These are phyloP conservation scores for Trypanosoma cruzi DNA, from an alignment of 208 protist genomes.

Conservation along the genomic window DNA sequence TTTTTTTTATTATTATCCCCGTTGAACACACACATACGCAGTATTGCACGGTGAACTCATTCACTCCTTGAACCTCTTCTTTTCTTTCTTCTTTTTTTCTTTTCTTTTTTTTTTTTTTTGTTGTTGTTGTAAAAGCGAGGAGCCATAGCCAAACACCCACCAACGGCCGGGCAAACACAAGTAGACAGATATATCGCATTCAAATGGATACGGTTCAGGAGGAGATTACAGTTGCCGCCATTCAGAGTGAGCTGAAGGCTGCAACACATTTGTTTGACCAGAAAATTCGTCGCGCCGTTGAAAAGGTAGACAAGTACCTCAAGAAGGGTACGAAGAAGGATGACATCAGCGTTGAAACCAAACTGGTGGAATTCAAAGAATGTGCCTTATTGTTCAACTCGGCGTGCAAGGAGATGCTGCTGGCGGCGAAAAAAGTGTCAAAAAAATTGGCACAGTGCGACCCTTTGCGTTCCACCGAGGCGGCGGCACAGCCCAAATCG, in stretches of 20 bases:
- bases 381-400: conserved; percentile 16
- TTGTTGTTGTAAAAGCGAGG: too few relatives aligned
- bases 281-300: conserved; percentile 2
- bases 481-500: not conserved
- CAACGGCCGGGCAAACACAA: too few relatives aligned
- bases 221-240: not conserved
- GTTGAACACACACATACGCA: too few relatives aligned
- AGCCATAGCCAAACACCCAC: too few relatives aligned
- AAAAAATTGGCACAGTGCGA: not conserved
- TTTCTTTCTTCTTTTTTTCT: too few relatives aligned
- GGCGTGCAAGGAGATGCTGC: not conserved
- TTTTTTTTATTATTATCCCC: too few relatives aligned
- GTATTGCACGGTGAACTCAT: too few relatives aligned
- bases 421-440: not conserved
- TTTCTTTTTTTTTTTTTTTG: too few relatives aligned
- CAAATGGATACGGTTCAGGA: not conserved
- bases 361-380: conserved; percentile 19
- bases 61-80: too few relatives aligned
- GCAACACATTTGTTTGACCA: conserved; percentile 9
- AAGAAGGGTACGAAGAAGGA: conserved; percentile 4
- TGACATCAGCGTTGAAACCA: not conserved
- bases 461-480: too few relatives aligned
- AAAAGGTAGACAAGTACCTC: conserved; percentile 18
- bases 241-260: not conserved
- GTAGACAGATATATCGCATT: not conserved